Evolutionary conservation across 345 rosid species (phyloP).

Genomic region (Boechera retrofracta): DNA sequence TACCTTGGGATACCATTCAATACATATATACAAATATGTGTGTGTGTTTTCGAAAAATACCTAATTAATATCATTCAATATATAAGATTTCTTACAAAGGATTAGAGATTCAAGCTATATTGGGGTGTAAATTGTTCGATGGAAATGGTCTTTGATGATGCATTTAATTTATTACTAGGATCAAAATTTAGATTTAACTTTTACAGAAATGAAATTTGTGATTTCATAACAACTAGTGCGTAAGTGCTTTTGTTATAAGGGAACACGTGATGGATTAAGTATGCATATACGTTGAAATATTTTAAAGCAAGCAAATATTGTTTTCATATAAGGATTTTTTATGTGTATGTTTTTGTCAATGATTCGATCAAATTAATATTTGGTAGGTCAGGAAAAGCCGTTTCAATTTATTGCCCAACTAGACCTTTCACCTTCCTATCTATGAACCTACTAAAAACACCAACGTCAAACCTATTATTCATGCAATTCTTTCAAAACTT

Average conservation of each 20-base stretch:
- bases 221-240: slow-evolving; percentile 1
- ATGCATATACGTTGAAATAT: slow-evolving; percentile 22
- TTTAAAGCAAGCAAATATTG: not conserved
- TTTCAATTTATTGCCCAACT: slow-evolving; percentile 31
- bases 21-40: not conserved
- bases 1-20: not conserved
- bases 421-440: slow-evolving; percentile 12
- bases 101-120: not conserved
- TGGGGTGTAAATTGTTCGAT: not conserved
- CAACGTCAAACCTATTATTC: slow-evolving; percentile 3
- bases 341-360: not conserved
- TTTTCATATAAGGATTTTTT: not conserved
- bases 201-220: not conserved
- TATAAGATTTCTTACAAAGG: not conserved
- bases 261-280: slow-evolving; percentile 30
- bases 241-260: slow-evolving; percentile 14
- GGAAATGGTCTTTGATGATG: not conserved
- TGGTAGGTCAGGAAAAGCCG: slow-evolving; percentile 39
- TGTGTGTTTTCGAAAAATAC: not conserved
- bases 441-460: slow-evolving; percentile 6
- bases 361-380: slow-evolving; percentile 24
- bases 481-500: not conserved
- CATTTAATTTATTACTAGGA: not conserved
- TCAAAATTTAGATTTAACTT: not conserved
- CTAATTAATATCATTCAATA: not conserved